These are phyloP conservation scores for Phytophthora idaei DNA, from an alignment of 352 stramenopile genomes.

Conservation along the genomic window DNA sequence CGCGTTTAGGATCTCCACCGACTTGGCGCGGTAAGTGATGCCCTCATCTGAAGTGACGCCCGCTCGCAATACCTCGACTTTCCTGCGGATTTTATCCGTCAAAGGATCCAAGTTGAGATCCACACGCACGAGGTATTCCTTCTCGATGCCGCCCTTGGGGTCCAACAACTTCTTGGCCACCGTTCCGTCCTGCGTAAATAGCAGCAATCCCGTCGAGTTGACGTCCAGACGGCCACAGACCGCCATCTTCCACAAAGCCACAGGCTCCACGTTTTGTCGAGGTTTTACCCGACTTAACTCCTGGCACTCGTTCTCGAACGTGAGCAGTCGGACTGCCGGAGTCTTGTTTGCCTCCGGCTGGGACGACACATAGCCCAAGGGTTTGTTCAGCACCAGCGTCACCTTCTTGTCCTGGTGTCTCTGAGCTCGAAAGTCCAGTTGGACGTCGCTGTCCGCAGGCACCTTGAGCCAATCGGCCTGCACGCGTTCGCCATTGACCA, in stretches of 20 bases:
- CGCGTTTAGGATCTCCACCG: constrained; percentile 78
- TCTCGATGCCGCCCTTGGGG: constrained; percentile 72
- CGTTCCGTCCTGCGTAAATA: constrained; percentile 83
- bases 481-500: constrained; percentile 74
- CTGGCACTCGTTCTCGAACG: constrained; percentile 74
- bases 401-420: constrained; percentile 80
- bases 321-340: constrained; percentile 77
- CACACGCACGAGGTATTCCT: constrained; percentile 87
- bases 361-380: constrained; percentile 80
- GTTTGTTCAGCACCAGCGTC: constrained; percentile 86
- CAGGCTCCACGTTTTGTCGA: constrained; percentile 51
- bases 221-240: constrained; percentile 83
- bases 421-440: constrained; percentile 67
- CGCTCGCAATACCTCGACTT: constrained; percentile 49
- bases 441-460: constrained; percentile 56
- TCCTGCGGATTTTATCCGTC: constrained; percentile 35
- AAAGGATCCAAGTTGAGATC: constrained; percentile 57
- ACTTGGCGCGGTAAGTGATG: constrained; percentile 78
- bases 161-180: constrained; percentile 83
- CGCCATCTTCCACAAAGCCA: constrained; percentile 78
- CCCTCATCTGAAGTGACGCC: constrained; percentile 66
- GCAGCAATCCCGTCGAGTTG: constrained; percentile 81
- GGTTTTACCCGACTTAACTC: constrained; percentile 61
- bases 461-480: constrained; percentile 80
- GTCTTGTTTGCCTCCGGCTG: constrained; percentile 72